Evolutionary conservation across 2,329 filamentous ascomycete species (phyloP), one percentile per base, ranked within the genome.

Genomic region (Akanthomyces muscarius): DNA sequence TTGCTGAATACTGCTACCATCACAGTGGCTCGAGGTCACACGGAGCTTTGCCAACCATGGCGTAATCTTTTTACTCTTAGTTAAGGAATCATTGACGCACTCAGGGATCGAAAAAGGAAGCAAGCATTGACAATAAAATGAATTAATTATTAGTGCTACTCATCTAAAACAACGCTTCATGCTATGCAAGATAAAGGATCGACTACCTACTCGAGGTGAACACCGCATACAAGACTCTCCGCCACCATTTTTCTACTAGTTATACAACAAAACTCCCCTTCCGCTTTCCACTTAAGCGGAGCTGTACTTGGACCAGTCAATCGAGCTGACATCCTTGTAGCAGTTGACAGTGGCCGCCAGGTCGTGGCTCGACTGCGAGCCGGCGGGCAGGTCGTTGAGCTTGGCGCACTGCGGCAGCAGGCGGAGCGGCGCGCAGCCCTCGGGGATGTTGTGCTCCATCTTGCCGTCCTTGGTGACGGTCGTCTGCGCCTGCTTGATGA

Each of bases 281-380:
- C 8, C 4, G 48, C 28, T 11, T 28, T 30, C 13, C 1, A 28
- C 18, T 61, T 61, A 61, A 38, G 23, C 53, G 10, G 48, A 38
- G 41, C 53, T 50, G 28, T 61, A 61, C 50, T 61, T 54, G 21
- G 59, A 68, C 76, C 76, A 79, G 61, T 77, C 68, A 61, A 77
- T 76, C 6, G 68, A 64, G n/a, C 68, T 67, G 10, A 79, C 77
- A 64, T 80, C 71, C 4, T 70, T 66, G 66, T 79, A 80, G 67
- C 81, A 83, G 48, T 70, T 68, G 1, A 75, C 73, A 4, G 67
- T 65, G 14, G 73, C 69, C 0, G 74, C 76, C 66, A 73, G 77
- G 33, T 77, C 69, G 65, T 83, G 78, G 61, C 71, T 79, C 2
- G 74, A 69, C 21, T 70, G 65, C 16, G 74, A 74, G 1, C 73